Conservation (phyloP, 208 protist genomes). For the Trypanosoma platydactyli region DNA sequence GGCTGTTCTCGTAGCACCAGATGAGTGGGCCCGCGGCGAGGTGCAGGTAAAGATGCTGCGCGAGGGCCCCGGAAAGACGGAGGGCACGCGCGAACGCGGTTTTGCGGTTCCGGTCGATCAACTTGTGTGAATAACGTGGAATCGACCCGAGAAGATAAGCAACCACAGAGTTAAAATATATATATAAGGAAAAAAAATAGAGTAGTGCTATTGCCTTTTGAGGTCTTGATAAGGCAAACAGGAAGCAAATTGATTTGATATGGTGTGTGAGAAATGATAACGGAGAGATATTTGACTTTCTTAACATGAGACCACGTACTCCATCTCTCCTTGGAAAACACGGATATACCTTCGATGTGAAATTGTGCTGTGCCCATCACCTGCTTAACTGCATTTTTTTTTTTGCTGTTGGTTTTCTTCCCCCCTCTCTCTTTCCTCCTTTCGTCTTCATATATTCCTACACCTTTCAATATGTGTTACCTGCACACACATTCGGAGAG, state of each 20-base stretch:
- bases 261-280: background rate
- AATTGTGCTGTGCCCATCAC: too few relatives aligned
- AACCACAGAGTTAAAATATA: background rate
- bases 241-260: background rate
- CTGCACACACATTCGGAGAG: background rate
- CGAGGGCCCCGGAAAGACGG: conserved; percentile 56
- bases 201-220: conserved; percentile 15
- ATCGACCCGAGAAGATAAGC: conserved; percentile 4
- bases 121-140: conserved; percentile 21
- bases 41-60: conserved; percentile 93
- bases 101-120: conserved; percentile 53
- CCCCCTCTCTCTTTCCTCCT: background rate
- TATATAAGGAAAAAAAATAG: too few relatives aligned
- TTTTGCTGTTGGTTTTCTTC: background rate
- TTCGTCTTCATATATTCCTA: conserved; percentile 10
- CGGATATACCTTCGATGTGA: too few relatives aligned
- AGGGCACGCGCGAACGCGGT: conserved; percentile 50
- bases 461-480: background rate
- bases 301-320: background rate
- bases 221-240: background rate
- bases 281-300: background rate
- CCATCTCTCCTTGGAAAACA: too few relatives aligned
- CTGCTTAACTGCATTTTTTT: conserved; percentile 10
- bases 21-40: conserved; percentile 90
- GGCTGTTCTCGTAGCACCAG: conserved; percentile 91